Percentiles rank a stretch among this genome's conserved stretches.
phyloP scores from a whole-genome alignment of 75 land plant species.

The Pinus albicaulis region DNA sequence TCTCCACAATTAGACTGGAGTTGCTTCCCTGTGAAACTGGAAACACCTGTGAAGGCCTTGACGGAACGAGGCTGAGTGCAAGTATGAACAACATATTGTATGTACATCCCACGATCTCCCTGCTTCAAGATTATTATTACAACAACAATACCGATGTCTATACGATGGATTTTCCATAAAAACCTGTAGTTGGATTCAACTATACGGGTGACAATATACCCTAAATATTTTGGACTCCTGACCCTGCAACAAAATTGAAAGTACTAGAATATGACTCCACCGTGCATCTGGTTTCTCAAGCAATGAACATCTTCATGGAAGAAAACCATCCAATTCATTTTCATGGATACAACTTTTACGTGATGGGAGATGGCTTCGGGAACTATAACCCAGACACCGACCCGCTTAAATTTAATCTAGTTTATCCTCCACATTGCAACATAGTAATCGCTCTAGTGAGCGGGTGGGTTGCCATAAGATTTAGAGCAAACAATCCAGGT shows the following conservation, averaged over 20 bases:
- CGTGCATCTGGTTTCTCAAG: slow-evolving; percentile 34
- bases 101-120: slow-evolving; percentile 26
- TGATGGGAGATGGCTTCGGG: slow-evolving; percentile 39
- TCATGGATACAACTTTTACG: slow-evolving; percentile 34
- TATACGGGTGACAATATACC: slow-evolving; percentile 18
- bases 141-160: slow-evolving; percentile 17
- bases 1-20: no score
- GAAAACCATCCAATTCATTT: slow-evolving; percentile 39
- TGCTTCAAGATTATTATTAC: slow-evolving; percentile 30
- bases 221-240: slow-evolving; percentile 7
- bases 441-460: no score
- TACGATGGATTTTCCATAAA: slow-evolving; percentile 20
- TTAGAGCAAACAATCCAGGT: no score
- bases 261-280: slow-evolving; percentile 16
- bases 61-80: slow-evolving; percentile 36
- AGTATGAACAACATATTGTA: slow-evolving; percentile 53
- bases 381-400: no score
- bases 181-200: slow-evolving; percentile 21
- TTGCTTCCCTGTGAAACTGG: no score
- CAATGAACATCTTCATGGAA: slow-evolving; percentile 15
- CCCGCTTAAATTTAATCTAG: no score
- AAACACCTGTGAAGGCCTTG: slow-evolving; percentile 31
- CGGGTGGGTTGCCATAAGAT: no score
- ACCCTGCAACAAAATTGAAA: slow-evolving; percentile 11
- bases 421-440: no score